These are phyloP conservation scores for Blepharisma japonicum DNA, from an alignment of 73 alveolate genomes.

Conservation along the genomic window DNA sequence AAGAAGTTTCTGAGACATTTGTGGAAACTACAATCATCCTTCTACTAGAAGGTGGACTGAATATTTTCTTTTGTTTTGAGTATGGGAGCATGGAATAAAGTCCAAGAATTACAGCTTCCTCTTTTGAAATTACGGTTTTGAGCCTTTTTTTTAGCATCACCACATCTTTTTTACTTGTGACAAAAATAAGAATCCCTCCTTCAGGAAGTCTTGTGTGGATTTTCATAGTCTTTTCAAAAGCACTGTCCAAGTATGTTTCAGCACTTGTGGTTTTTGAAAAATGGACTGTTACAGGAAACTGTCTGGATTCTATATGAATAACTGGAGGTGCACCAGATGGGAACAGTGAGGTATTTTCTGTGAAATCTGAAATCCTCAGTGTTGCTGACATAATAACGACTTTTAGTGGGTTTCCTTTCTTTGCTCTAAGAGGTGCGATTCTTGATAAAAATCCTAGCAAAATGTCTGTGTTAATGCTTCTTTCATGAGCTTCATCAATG, in stretches of 20 bases:
- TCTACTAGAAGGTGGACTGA: constrained; percentile 66
- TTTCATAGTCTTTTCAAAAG: constrained; percentile 84
- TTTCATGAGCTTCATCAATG: constrained; percentile 99
- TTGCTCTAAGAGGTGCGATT: constrained; percentile 78
- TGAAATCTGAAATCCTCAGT: constrained; percentile 88
- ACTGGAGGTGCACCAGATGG: constrained; percentile 53
- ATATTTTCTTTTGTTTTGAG: constrained; percentile 81
- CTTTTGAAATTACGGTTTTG: constrained; percentile 28
- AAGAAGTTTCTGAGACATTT: constrained; percentile 97
- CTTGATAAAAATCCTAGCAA: constrained; percentile 89
- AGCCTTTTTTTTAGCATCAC: not conserved
- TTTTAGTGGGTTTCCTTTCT: constrained; percentile 80
- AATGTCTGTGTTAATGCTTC: constrained; percentile 96
- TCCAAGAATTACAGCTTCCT: constrained; percentile 56
- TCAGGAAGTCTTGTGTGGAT: constrained; percentile 89
- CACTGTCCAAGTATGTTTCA: constrained; percentile 87
- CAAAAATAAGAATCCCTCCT: constrained; percentile 92
- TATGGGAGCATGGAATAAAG: constrained; percentile 82
- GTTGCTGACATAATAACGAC: constrained; percentile 97
- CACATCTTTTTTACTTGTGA: constrained; percentile 95
- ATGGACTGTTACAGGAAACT: constrained; percentile 87
- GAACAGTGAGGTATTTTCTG: constrained; percentile 80
- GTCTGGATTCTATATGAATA: constrained; percentile 85
- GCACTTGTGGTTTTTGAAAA: constrained; percentile 77
- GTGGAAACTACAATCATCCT: constrained; percentile 92